Conservation (phyloP, 495 filamentous ascomycete genomes). For the Xylaria telfairii region DNA sequence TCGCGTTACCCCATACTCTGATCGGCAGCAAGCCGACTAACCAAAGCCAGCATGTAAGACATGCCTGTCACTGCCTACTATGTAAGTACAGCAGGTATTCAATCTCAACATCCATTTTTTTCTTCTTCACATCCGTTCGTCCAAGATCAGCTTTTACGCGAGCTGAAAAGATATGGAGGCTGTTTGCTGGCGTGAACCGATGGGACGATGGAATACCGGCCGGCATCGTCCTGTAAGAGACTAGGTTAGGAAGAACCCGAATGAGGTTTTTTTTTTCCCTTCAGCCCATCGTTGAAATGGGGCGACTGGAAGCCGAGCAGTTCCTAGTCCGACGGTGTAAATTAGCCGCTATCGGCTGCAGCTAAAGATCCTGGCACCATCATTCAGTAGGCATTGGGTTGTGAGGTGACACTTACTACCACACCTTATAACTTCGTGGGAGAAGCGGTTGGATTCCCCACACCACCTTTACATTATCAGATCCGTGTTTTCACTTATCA, state of each 20-base stretch:
- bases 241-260: neutral
- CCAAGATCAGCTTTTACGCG: neutral
- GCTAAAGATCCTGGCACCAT: neutral
- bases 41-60: neutral
- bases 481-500: constrained; percentile 25
- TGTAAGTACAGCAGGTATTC: too few relatives aligned
- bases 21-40: neutral
- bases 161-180: neutral
- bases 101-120: neutral
- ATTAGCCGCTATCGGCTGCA: constrained; percentile 20
- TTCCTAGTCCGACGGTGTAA: neutral
- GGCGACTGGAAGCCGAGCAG: neutral
- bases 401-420: constrained; percentile 7
- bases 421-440: neutral
- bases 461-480: constrained; percentile 26
- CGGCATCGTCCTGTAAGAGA: neutral
- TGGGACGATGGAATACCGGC: neutral
- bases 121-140: neutral
- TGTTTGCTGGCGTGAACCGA: neutral
- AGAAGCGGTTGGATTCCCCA: constrained; percentile 12
- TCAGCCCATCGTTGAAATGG: constrained; percentile 1
- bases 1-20: neutral
- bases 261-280: neutral
- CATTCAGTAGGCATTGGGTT: neutral
- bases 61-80: neutral